Base-by-base conservation (phyloP, 345 rosid species). In the Acer yangbiense region DNA sequence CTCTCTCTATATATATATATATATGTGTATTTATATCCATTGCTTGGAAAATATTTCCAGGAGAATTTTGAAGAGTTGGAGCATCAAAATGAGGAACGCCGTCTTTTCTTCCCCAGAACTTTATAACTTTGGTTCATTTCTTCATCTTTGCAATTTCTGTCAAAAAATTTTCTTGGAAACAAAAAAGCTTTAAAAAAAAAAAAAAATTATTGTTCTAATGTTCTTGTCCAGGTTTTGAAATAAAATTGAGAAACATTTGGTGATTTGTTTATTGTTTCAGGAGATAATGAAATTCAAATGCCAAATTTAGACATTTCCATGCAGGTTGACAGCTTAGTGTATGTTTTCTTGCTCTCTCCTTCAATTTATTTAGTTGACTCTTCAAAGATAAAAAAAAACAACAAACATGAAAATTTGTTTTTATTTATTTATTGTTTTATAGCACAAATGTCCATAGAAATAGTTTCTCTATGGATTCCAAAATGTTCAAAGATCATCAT, bases 81-180 rank as follows among this genome's bases (percentile, higher is more conserved):
- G 21, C 44, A 23, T 32, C 58, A 74, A 72, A 65, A 89, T 89
- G 93, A 85, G 87, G 80, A 82, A 88, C 69, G 81, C 78, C 55
- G 32, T 76, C 76, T 79, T 79, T 74, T 74, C 88, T 60, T 70
- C 85, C 62, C 68, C 90, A 1, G 83, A 82, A 43, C 74, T 78
- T 75, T 85, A 77, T 78, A 61, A 29, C 82, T 61, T 79, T 5
- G 88, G 89, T 86, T 25, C 44, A 21, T 6, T 62, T 17, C n/a
- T 54, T 54, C 55, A 13, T 61, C 1, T 17, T 12, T 16, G 9
- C 6, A 16, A 1, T 39, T 27, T 46, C 11, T 23, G 44, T 11
- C n/a, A n/a, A n/a, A n/a, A n/a, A 3, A 3, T 4, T 16, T 29
- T 29, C 27, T 48, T 50, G 54, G 54, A 3, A 11, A 1, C 1